These are phyloP conservation scores for Colletotrichum echinochloae DNA, from an alignment of 2,329 filamentous ascomycete species.

Conservation along the genomic window DNA sequence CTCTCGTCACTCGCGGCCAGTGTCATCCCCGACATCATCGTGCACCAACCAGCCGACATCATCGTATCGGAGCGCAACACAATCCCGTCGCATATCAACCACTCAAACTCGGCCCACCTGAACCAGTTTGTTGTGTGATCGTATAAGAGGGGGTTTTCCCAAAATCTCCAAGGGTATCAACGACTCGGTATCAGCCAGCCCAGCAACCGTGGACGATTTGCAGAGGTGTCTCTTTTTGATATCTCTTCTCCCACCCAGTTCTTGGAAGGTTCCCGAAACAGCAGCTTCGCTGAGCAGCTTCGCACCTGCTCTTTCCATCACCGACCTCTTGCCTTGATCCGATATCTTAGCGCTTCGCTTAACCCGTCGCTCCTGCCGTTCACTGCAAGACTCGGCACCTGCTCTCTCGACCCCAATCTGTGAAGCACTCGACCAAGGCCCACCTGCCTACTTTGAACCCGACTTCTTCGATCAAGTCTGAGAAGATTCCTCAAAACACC, in stretches of 20 bases:
- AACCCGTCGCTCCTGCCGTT: constrained; percentile 7
- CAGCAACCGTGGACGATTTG: background rate
- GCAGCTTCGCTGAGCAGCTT: constrained; percentile 15
- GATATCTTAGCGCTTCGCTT: constrained; percentile 10
- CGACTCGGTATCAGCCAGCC: background rate
- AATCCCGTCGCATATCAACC: background rate
- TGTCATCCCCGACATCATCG: constrained; percentile 27
- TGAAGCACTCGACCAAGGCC: constrained; percentile 9
- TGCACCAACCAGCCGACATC: constrained; percentile 17
- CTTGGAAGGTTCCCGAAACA: constrained; percentile 1
- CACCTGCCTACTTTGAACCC: background rate
- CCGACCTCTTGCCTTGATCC: background rate
- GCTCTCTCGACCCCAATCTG: background rate
- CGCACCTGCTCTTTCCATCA: constrained; percentile 28
- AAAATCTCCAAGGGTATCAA: constrained; percentile 4
- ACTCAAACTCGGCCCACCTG: constrained; percentile 1
- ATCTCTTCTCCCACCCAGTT: background rate
- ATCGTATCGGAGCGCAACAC: constrained; percentile 14
- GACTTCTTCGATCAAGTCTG: too few relatives aligned
- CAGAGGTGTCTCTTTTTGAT: background rate
- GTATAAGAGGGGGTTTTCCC: constrained; percentile 14
- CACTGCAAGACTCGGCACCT: background rate
- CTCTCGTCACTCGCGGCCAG: constrained; percentile 4
- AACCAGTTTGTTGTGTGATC: background rate
- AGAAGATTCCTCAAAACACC: constrained; percentile 4